Conservation (phyloP, 768 basidiomycete genomes). For the Amanita fuliginea region DNA sequence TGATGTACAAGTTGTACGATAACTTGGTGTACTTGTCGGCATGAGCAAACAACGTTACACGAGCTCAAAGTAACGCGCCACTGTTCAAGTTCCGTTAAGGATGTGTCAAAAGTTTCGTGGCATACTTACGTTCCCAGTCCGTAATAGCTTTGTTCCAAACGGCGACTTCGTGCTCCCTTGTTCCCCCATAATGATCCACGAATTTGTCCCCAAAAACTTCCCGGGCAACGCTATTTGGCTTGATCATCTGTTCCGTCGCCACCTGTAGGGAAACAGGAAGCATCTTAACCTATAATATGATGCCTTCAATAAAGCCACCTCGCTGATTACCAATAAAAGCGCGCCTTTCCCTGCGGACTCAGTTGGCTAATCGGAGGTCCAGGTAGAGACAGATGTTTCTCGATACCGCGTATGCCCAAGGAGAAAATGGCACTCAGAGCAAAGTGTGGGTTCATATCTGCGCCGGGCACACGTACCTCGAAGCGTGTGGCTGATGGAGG, state of each 20-base stretch:
- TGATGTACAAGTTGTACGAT: slow-evolving; percentile 42
- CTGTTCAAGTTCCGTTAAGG: slow-evolving; percentile 23
- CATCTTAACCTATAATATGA: slow-evolving; percentile 46
- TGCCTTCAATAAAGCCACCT: not conserved
- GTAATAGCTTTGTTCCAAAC: slow-evolving; percentile 87
- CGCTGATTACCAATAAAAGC: slow-evolving; percentile 2
- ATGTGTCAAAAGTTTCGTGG: not conserved
- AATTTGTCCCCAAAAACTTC: slow-evolving; percentile 83
- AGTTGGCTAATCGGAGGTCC: slow-evolving; percentile 60
- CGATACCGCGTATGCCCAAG: slow-evolving; percentile 81
- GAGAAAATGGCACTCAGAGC: slow-evolving; percentile 81
- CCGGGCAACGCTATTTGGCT: slow-evolving; percentile 66
- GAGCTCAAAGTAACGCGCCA: slow-evolving; percentile 80
- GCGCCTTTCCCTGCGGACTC: slow-evolving; percentile 26
- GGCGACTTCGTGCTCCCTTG: slow-evolving; percentile 84
- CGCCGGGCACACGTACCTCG: slow-evolving; percentile 91
- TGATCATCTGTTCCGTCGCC: slow-evolving; percentile 78
- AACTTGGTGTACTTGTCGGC: not conserved
- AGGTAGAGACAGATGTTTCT: slow-evolving; percentile 56
- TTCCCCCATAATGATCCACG: slow-evolving; percentile 92
- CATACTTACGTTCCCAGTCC: slow-evolving; percentile 76
- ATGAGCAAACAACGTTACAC: slow-evolving; percentile 41
- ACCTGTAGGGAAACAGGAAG: slow-evolving; percentile 70
- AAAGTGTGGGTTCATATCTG: slow-evolving; percentile 94
- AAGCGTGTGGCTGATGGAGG: slow-evolving; percentile 74